A percentile compares a stretch with the other conserved stretches of the same genome.
Conservation (phyloP, 2,329 filamentous ascomycete species). For the Lizonia empirigonia region DNA sequence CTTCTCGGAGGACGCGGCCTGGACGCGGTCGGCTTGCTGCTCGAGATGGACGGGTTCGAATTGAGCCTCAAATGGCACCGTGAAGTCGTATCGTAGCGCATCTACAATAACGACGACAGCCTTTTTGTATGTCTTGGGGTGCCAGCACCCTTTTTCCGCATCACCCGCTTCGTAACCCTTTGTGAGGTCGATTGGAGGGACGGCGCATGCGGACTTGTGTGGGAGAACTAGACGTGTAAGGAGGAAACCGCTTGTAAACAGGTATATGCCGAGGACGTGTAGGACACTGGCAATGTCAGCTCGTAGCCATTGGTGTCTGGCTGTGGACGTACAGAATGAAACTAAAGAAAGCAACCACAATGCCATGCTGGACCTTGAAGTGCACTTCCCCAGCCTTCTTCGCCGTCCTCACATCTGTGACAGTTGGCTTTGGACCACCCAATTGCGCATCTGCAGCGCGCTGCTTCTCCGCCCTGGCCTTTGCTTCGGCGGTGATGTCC, state of each 20-base stretch:
- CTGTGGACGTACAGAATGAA: conserved; percentile 62
- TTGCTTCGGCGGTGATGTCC: conserved; percentile 46
- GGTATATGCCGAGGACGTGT: conserved; percentile 80
- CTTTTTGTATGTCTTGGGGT: conserved; percentile 90
- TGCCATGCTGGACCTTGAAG: conserved; percentile 60
- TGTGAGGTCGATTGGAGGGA: conserved; percentile 67
- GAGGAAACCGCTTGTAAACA: conserved; percentile 95
- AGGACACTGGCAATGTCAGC: conserved; percentile 60
- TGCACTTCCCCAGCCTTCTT: conserved; percentile 53
- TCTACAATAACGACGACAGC: conserved; percentile 91
- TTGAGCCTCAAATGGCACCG: conserved; percentile 72
- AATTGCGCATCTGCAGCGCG: conserved; percentile 15
- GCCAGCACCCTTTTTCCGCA: conserved; percentile 80
- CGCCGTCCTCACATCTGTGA: conserved; percentile 31
- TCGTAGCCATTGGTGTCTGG: not conserved
- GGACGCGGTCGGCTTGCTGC: conserved; percentile 5
- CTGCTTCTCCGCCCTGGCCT: conserved; percentile 41
- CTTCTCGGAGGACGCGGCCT: conserved; percentile 20
- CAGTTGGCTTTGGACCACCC: conserved; percentile 33
- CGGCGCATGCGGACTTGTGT: conserved; percentile 76
- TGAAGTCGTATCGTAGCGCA: conserved; percentile 95
- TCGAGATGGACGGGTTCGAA: conserved; percentile 50
- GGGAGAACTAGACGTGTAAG: conserved; percentile 83
- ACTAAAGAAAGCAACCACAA: conserved; percentile 68
- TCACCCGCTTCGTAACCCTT: conserved; percentile 48